Conservation (phyloP, 192 early-diverging fungal species). For the Gigaspora rosea region DNA sequence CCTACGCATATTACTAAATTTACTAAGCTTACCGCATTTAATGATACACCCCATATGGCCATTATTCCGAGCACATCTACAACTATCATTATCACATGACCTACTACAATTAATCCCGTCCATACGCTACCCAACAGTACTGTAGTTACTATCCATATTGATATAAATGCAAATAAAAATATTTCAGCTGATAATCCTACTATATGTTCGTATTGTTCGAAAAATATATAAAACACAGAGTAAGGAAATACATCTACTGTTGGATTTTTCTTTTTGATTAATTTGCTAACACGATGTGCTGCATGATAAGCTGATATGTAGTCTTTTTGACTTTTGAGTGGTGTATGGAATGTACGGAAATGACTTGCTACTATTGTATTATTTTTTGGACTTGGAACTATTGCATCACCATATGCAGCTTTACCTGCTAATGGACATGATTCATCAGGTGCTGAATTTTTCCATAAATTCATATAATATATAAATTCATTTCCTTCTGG, state of each 20-base stretch:
- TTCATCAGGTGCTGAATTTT: conserved; percentile 50
- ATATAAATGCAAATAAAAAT: conserved; percentile 49
- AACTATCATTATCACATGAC: conserved; percentile 61
- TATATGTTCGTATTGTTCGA: conserved; percentile 66
- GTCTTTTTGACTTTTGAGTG: conserved; percentile 57
- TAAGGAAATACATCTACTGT: conserved; percentile 60
- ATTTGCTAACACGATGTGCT: conserved; percentile 58
- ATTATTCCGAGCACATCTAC: conserved; percentile 58
- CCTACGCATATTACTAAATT: conserved; percentile 69
- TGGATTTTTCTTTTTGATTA: conserved; percentile 40
- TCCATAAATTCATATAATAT: conserved; percentile 54
- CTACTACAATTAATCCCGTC: conserved; percentile 54
- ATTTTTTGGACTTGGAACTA: conserved; percentile 43
- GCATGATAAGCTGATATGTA: conserved; percentile 60
- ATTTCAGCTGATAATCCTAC: conserved; percentile 51
- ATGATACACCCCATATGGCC: conserved; percentile 55
- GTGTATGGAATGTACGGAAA: conserved; percentile 63
- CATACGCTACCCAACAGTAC: conserved; percentile 52
- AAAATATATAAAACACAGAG: conserved; percentile 68
- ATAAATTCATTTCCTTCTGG: conserved; percentile 61
- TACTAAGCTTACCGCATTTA: conserved; percentile 66
- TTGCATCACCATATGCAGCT: conserved; percentile 64
- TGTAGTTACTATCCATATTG: conserved; percentile 56
- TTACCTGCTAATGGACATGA: conserved; percentile 64
- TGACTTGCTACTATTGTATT: conserved; percentile 54